These are phyloP conservation scores for Eudorina sp. DNA, from an alignment of 139 green algal species.

Conservation along the genomic window DNA sequence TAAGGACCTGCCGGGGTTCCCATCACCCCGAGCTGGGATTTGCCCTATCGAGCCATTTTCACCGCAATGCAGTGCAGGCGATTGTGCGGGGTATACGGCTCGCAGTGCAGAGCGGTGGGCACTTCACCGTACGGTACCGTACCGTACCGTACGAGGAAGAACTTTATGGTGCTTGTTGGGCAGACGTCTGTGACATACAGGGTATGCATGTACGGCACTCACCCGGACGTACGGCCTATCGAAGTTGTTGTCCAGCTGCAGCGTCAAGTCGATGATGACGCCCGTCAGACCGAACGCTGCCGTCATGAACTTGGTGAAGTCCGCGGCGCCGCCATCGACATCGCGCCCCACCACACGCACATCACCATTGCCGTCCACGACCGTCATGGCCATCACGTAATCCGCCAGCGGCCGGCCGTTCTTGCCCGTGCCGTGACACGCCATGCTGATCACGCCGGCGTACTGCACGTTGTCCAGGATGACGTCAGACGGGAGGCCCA, in stretches of 20 bases:
- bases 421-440: background rate
- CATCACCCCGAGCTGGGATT: too few relatives aligned
- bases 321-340: background rate
- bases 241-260: background rate
- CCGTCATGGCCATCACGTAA: background rate
- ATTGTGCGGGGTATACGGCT: too few relatives aligned
- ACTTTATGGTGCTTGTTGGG: too few relatives aligned
- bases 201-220: background rate
- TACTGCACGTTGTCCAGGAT: constrained; percentile 1
- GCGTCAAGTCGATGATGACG: constrained; percentile 6
- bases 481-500: background rate
- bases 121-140: too few relatives aligned
- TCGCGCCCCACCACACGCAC: background rate
- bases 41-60: too few relatives aligned
- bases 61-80: too few relatives aligned
- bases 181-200: too few relatives aligned
- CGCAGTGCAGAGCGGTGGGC: too few relatives aligned
- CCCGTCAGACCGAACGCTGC: background rate
- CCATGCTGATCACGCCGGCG: background rate
- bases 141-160: too few relatives aligned
- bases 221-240: background rate
- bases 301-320: background rate
- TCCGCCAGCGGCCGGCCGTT: background rate
- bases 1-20: too few relatives aligned
- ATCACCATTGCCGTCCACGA: background rate